phyloP scores from a whole-genome alignment of 441 rosid species.

The Populus hybrid region DNA sequence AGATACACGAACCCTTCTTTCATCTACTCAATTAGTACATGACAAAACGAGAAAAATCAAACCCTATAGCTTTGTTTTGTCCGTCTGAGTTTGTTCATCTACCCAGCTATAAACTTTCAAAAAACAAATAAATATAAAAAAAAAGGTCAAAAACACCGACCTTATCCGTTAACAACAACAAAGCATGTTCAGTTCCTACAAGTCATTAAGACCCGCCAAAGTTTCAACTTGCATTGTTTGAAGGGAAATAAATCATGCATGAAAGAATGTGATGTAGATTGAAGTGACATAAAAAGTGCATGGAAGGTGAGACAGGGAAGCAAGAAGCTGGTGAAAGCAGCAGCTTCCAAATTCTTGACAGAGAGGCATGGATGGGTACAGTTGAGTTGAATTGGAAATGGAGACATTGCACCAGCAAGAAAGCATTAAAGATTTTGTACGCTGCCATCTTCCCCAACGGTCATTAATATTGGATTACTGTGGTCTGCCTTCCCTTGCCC shows the following conservation, averaged over 20 bases:
- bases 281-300: constrained; percentile 12
- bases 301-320: constrained; percentile 11
- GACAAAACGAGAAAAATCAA: neutral
- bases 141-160: constrained; percentile 25
- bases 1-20: neutral
- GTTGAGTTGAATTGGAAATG: constrained; percentile 23
- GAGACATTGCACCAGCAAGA: neutral
- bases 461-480: constrained; percentile 33
- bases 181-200: neutral
- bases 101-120: constrained; percentile 34
- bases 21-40: neutral
- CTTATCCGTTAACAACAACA: constrained; percentile 29
- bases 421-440: constrained; percentile 19
- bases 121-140: neutral
- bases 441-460: constrained; percentile 42
- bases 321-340: neutral
- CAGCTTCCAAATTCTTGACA: neutral
- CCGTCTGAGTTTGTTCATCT: constrained; percentile 64
- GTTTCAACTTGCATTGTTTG: neutral
- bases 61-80: constrained; percentile 26
- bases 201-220: neutral
- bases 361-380: constrained; percentile 26
- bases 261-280: neutral
- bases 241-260: neutral
- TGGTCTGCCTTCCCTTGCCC: neutral